Percentiles rank a stretch among this genome's conserved stretches.
phyloP scores from a whole-genome alignment of 1,284 basidiomycete genomes.

The Fomitiporia mediterranea region DNA sequence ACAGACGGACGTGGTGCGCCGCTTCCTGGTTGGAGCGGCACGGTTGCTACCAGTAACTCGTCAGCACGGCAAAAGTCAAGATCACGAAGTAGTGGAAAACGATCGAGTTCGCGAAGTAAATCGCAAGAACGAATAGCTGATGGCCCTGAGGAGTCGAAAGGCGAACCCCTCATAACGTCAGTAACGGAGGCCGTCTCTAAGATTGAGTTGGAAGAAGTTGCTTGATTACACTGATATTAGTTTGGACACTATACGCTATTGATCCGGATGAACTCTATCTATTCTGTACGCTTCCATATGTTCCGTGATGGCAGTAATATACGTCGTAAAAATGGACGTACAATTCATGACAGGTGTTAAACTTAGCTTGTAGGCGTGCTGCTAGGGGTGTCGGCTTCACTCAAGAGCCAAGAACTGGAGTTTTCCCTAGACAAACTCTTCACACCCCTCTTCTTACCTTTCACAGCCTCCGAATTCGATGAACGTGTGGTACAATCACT shows the following conservation, averaged over 20 bases:
- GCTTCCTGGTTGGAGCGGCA: conserved; percentile 33
- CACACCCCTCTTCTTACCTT: not conserved
- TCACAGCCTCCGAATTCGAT: not conserved
- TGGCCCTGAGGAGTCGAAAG: not conserved
- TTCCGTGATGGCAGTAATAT: not conserved
- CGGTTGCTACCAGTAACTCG: too few relatives aligned
- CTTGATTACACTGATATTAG: too few relatives aligned
- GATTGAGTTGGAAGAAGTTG: not conserved
- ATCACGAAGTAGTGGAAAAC: not conserved
- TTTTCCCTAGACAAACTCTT: not conserved
- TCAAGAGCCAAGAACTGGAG: conserved; percentile 10
- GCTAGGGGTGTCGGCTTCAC: conserved; percentile 1
- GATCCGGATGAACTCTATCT: not conserved
- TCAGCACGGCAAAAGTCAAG: not conserved
- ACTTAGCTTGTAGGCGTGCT: not conserved
- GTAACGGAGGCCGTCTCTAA: conserved; percentile 1
- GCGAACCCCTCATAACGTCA: not conserved
- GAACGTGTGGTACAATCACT: not conserved
- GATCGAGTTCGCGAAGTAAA: not conserved
- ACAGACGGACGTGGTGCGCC: conserved; percentile 36
- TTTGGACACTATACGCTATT: not conserved
- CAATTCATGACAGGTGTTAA: not conserved
- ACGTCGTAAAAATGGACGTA: not conserved
- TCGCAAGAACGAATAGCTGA: not conserved
- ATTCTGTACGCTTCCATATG: not conserved